phyloP scores from a whole-genome alignment of 139 green algal species.

The Tetradesmus obliquus region DNA sequence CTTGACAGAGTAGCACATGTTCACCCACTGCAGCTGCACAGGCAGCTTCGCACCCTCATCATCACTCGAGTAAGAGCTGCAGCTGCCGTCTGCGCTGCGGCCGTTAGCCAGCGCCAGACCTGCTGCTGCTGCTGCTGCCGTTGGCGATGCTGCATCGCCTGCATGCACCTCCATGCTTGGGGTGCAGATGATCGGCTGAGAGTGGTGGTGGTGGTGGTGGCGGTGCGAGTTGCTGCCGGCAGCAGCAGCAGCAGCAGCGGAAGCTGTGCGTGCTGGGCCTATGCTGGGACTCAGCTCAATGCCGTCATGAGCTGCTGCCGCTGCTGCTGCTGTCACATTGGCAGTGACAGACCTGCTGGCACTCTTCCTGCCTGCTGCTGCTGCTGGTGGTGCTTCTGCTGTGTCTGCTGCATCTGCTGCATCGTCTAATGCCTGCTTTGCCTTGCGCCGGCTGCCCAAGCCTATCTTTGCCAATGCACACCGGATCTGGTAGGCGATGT shows the following conservation, averaged over 20 bases:
- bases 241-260: neutral
- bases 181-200: conserved; percentile 3
- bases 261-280: neutral
- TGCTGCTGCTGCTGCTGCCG: neutral
- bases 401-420: neutral
- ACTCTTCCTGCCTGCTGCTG: neutral
- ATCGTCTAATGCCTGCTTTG: neutral
- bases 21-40: conserved; percentile 40
- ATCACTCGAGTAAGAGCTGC: conserved; percentile 3
- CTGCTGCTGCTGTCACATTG: conserved; percentile 5
- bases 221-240: neutral
- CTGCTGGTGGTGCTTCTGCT: neutral
- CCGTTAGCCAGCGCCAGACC: neutral
- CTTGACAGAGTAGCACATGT: conserved; percentile 43
- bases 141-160: neutral
- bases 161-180: neutral
- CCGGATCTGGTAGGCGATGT: neutral
- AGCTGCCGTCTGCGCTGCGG: neutral
- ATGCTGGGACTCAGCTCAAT: neutral
- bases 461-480: neutral
- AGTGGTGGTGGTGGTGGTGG: conserved; percentile 16
- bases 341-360: neutral
- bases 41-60: neutral
- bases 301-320: neutral
- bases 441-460: neutral